phyloP scores from a whole-genome alignment of 2,329 filamentous ascomycete species.

The Bipolaris sorokiniana region DNA sequence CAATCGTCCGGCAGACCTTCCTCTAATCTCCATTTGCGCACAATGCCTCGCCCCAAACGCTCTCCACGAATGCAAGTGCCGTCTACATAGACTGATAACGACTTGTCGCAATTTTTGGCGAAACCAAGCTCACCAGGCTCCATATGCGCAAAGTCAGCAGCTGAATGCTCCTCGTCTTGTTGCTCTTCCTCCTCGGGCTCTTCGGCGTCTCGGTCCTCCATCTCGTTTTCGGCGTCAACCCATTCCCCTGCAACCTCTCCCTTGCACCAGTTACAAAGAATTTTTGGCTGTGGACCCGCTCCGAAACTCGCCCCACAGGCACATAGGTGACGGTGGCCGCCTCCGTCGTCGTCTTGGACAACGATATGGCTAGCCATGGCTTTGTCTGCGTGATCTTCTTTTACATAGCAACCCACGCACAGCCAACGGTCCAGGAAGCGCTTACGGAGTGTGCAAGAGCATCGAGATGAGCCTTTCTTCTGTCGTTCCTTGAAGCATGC shows the following conservation, averaged over 20 bases:
- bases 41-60: constrained; percentile 1
- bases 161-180: constrained; percentile 8
- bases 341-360: neutral
- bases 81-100: constrained; percentile 7
- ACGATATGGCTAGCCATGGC: neutral
- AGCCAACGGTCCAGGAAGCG: constrained; percentile 28
- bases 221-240: constrained; percentile 1
- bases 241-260: constrained; percentile 3
- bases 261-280: constrained; percentile 19
- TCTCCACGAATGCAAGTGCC: constrained; percentile 2
- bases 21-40: constrained; percentile 2
- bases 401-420: constrained; percentile 21
- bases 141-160: constrained; percentile 4
- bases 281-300: neutral
- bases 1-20: constrained; percentile 4
- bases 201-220: neutral
- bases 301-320: constrained; percentile 7
- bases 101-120: constrained; percentile 8
- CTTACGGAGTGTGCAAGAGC: constrained; percentile 27
- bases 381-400: constrained; percentile 2
- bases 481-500: constrained; percentile 17
- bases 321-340: constrained; percentile 7
- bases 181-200: neutral
- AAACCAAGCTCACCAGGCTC: neutral
- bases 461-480: constrained; percentile 1